These are phyloP conservation scores for Adansonia madagascariensis DNA, from an alignment of 441 rosid species.

Conservation along the genomic window DNA sequence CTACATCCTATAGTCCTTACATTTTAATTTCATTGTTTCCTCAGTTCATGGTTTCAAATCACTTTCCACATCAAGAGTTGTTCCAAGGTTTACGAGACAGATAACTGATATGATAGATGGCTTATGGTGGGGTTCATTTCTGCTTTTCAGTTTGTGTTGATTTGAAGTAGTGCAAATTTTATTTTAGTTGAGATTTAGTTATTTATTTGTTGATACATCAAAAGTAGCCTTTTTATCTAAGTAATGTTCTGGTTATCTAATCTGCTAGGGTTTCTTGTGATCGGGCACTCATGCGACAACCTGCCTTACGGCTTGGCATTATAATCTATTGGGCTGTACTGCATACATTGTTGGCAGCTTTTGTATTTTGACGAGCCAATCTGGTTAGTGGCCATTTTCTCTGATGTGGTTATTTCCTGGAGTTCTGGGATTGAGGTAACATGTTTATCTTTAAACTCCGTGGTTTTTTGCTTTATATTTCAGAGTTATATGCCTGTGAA, in stretches of 20 bases:
- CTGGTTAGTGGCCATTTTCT: conserved; percentile 19
- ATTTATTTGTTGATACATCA: background rate
- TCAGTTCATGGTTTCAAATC: conserved; percentile 97
- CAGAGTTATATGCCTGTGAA: background rate
- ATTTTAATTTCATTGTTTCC: conserved; percentile 17
- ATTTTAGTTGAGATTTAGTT: conserved; percentile 13
- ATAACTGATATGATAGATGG: conserved; percentile 82
- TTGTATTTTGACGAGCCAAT: conserved; percentile 62
- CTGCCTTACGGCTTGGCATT: conserved; percentile 86
- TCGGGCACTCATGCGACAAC: conserved; percentile 91
- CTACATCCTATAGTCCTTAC: background rate
- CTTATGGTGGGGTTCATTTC: conserved; percentile 63
- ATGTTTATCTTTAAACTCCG: background rate
- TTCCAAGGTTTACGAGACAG: conserved; percentile 88
- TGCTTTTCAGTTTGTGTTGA: conserved; percentile 17
- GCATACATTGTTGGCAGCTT: conserved; percentile 77
- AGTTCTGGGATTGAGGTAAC: background rate
- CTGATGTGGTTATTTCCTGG: background rate
- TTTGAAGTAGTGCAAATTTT: conserved; percentile 19
- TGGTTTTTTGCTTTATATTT: background rate
- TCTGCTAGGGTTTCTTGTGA: conserved; percentile 94
- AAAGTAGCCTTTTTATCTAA: background rate
- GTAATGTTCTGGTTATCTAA: conserved; percentile 15
- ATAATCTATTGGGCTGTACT: conserved; percentile 89
- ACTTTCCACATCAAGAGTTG: conserved; percentile 76